Conservation (phyloP, 2,329 filamentous ascomycete species). For the Fusarium anthophilum region DNA sequence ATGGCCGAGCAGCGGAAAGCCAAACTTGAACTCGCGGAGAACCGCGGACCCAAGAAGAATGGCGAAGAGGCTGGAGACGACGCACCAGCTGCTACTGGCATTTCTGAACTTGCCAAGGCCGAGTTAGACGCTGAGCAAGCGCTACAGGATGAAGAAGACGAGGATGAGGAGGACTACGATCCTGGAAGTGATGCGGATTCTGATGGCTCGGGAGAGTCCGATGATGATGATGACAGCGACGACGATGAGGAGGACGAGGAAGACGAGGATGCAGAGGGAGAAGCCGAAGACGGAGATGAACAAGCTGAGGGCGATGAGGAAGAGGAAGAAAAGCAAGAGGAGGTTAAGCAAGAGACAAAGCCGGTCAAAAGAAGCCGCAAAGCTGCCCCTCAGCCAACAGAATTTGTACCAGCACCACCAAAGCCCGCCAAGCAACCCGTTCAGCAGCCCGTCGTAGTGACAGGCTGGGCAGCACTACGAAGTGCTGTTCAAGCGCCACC, state of each 20-base stretch:
- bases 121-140: slow-evolving; percentile 62
- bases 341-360: slow-evolving; percentile 28
- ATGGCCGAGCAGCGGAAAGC: slow-evolving; percentile 75
- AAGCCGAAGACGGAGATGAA: slow-evolving; percentile 31
- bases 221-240: slow-evolving; percentile 57
- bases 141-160: slow-evolving; percentile 69
- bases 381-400: neutral
- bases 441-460: slow-evolving; percentile 35
- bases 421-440: slow-evolving; percentile 11
- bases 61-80: slow-evolving; percentile 52
- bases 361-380: neutral
- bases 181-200: slow-evolving; percentile 69
- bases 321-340: slow-evolving; percentile 31
- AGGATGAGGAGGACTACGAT: slow-evolving; percentile 73
- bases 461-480: slow-evolving; percentile 46
- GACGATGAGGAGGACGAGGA: slow-evolving; percentile 50
- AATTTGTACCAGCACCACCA: slow-evolving; percentile 3
- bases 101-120: slow-evolving; percentile 61
- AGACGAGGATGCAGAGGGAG: slow-evolving; percentile 37
- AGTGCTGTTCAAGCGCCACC: slow-evolving; percentile 30
- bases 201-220: slow-evolving; percentile 66
- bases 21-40: slow-evolving; percentile 70
- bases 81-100: slow-evolving; percentile 48
- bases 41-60: slow-evolving; percentile 59
- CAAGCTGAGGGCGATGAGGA: slow-evolving; percentile 36